Percentiles rank a stretch among this genome's conserved stretches.
Evolutionary conservation across 129 eudicot species (phyloP).

Genomic region (Pseudognaphalium luteoalbum): DNA sequence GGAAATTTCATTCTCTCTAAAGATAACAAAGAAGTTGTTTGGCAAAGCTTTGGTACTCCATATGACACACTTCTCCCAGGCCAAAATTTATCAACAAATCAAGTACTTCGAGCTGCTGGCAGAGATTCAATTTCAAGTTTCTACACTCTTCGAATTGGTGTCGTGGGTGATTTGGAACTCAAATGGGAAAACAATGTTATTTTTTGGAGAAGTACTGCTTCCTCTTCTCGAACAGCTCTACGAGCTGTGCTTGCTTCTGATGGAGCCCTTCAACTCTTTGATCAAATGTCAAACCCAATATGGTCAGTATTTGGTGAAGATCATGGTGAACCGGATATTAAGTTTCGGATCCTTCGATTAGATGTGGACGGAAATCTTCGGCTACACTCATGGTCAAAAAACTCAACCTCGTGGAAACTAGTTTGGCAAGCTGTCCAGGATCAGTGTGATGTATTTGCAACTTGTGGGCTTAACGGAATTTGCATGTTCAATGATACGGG

Average conservation of each 20-base stretch:
- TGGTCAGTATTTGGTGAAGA: conserved; percentile 63
- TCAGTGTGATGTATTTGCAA: conserved; percentile 72
- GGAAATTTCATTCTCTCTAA: conserved; percentile 60
- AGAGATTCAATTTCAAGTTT: conserved; percentile 53
- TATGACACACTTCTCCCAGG: conserved; percentile 64
- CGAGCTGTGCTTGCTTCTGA: conserved; percentile 49
- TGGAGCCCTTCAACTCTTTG: conserved; percentile 56
- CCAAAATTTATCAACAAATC: conserved; percentile 48
- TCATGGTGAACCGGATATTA: conserved; percentile 53
- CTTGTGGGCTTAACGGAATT: conserved; percentile 54
- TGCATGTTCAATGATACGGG: conserved; percentile 50
- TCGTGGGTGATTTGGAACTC: conserved; percentile 52
- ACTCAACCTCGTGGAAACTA: conserved; percentile 49
- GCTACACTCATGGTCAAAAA: conserved; percentile 55
- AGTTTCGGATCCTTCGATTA: conserved; percentile 58
- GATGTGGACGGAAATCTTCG: conserved; percentile 70
- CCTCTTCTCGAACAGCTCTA: conserved; percentile 16
- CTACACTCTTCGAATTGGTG: conserved; percentile 51
- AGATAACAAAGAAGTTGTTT: conserved; percentile 38
- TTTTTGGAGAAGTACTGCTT: conserved; percentile 49
- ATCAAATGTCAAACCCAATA: conserved; percentile 39
- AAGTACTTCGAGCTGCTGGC: conserved; percentile 60
- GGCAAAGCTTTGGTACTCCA: conserved; percentile 72
- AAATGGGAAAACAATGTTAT: conserved; percentile 55
- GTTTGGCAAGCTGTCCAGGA: conserved; percentile 68